Base-by-base conservation (phyloP, 2,329 filamentous ascomycete genomes). In the Trichophyton rubrum region DNA sequence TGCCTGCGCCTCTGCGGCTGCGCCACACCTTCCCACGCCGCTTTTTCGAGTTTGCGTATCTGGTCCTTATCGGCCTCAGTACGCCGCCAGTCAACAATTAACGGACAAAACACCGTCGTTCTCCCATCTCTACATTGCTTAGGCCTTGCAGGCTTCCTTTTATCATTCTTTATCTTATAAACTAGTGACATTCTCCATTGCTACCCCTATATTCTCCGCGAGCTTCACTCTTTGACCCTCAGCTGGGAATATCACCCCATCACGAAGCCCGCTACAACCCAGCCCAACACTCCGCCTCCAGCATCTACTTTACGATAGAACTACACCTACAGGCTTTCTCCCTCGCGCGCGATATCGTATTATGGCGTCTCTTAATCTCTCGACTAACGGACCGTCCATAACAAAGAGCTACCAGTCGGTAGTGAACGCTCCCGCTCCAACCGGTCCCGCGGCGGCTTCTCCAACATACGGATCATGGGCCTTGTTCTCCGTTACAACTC, bases 381-480 rank as follows among this genome's bases (percentile, higher is more conserved):
- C 88, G 64, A 84, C 83, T 71, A 89, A 90, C 73, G 88, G 88
- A 11, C 85, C 86, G 65, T 90, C 85, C 62, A 96, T 97, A 70
- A 73, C 75, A 68, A 89, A 87, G 77, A 90, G 86, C 77, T 87
- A 89, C 72, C 80, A 86, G 70, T 81, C 82, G 59, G 79, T 89
- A 58, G 78, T 89, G 69, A 82, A 86, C 71, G 77, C 82, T 59
- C 74, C 82, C 57, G 72, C 78, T 61, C 79, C 84, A 15, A 78
- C 81, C 63, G 81, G 81, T 13, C 70, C 79, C 55, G 78, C 81
- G 61, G 79, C 82, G 8, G 80, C 79, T 71, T 96, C 91, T 56
- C 82, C 89, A 43, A 96, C 90, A 56, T 89, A 88, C 70, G 90
- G 84, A 64, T 89, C 92, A 78, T 99, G 93, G 93, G 92, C 90